Conservation (phyloP, 2,329 filamentous ascomycete genomes). For the Fusarium globosum region DNA sequence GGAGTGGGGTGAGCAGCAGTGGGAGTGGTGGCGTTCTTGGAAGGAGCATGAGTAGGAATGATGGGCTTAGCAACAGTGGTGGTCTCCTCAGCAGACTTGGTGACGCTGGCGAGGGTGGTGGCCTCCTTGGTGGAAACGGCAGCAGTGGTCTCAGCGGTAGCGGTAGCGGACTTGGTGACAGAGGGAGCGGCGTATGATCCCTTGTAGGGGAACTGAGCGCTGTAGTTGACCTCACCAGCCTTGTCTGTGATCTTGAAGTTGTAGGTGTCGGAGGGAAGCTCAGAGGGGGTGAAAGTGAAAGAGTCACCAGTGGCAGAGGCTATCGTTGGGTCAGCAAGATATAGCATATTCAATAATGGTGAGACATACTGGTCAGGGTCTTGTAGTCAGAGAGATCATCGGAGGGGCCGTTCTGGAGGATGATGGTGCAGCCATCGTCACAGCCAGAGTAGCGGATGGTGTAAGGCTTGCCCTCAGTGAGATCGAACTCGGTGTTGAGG, state of each 20-base stretch:
- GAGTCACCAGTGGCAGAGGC: slow-evolving; percentile 36
- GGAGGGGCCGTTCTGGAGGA: slow-evolving; percentile 47
- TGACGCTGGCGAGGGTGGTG: slow-evolving; percentile 34
- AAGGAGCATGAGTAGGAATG: slow-evolving; percentile 27
- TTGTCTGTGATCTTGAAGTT: slow-evolving; percentile 51
- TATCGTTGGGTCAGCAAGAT: slow-evolving; percentile 1
- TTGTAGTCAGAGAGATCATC: slow-evolving; percentile 47
- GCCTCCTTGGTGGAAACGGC: slow-evolving; percentile 26
- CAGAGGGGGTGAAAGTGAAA: slow-evolving; percentile 45
- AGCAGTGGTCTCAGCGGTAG: slow-evolving; percentile 23
- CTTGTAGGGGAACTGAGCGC: slow-evolving; percentile 46
- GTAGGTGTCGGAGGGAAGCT: slow-evolving; percentile 48
- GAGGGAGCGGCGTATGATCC: slow-evolving; percentile 38
- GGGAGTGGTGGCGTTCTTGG: slow-evolving; percentile 26
- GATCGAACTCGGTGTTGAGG: slow-evolving; percentile 47
- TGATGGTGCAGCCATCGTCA: slow-evolving; percentile 49
- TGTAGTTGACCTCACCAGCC: slow-evolving; percentile 48
- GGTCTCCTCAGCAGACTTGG: slow-evolving; percentile 28
- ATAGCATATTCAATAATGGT: no score
- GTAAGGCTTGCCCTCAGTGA: slow-evolving; percentile 48
- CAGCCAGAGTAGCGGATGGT: slow-evolving; percentile 49
- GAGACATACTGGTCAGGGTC: slow-evolving; percentile 47
- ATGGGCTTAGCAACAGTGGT: slow-evolving; percentile 25
- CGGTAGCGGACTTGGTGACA: slow-evolving; percentile 16
- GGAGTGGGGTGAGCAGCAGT: slow-evolving; percentile 12